Conservation (phyloP, 345 rosid genomes). For the Hypericum androsaemum region DNA sequence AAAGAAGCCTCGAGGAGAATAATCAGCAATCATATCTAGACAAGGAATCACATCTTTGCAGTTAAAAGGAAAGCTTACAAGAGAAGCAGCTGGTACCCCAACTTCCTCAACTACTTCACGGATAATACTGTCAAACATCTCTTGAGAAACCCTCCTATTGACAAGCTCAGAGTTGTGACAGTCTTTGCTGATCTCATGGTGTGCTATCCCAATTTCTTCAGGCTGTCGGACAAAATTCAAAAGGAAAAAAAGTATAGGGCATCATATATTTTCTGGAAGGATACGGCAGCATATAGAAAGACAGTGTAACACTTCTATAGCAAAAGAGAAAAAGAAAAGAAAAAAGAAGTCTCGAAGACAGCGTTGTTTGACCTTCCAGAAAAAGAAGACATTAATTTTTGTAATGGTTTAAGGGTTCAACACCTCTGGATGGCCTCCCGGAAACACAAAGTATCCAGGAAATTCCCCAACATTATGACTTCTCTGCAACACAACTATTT, state of each 20-base stretch:
- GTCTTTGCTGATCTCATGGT: constrained; percentile 24
- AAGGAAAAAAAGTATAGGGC: too few species aligned
- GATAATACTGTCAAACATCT: constrained; percentile 72
- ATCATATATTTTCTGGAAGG: too few species aligned
- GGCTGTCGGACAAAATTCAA: constrained; percentile 38
- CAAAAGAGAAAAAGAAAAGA: background rate
- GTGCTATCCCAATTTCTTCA: constrained; percentile 39
- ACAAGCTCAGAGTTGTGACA: constrained; percentile 19
- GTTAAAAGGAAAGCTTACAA: constrained; percentile 35
- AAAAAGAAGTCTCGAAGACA: background rate
- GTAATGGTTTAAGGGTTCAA: background rate
- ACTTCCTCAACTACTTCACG: constrained; percentile 87
- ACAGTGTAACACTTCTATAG: background rate
- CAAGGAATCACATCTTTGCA: background rate
- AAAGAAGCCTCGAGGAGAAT: background rate
- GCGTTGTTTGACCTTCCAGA: too few species aligned
- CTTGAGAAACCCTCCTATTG: constrained; percentile 46
- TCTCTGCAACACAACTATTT: constrained; percentile 57
- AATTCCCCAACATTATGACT: constrained; percentile 89
- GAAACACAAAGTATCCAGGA: constrained; percentile 83
- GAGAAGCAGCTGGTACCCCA: constrained; percentile 66
- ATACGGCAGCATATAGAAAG: too few species aligned
- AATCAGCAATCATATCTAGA: background rate
- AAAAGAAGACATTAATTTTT: too few species aligned
- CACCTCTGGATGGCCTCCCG: constrained; percentile 97